Evolutionary conservation across 371 early-diverging fungal genomes (phyloP).

Genomic region (Chytridium lagenaria): DNA sequence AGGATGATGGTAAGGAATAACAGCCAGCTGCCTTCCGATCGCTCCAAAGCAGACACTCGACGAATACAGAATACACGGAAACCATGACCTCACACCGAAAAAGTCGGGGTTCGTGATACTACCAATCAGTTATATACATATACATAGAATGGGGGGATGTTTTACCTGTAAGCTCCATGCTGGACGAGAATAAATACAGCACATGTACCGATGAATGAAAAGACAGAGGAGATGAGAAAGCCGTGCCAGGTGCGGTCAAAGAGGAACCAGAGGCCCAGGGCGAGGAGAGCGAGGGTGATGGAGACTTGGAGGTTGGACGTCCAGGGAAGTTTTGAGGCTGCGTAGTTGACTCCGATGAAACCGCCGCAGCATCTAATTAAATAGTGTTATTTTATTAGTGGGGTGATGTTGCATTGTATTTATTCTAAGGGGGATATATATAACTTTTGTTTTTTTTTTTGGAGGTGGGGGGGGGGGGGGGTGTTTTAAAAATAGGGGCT

Average conservation of each 20-base stretch:
- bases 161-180: constrained; percentile 62
- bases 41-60: constrained; percentile 65
- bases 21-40: constrained; percentile 57
- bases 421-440: no score
- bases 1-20: constrained; percentile 14
- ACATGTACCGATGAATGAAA: constrained; percentile 59
- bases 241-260: constrained; percentile 69
- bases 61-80: constrained; percentile 64
- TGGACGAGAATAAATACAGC: constrained; percentile 58
- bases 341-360: constrained; percentile 60
- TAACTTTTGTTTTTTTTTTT: no score
- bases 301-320: constrained; percentile 59
- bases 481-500: no score
- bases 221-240: constrained; percentile 54
- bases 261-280: constrained; percentile 64
- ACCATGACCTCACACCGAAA: constrained; percentile 64
- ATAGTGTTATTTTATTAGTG: no score
- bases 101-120: constrained; percentile 63
- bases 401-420: no score
- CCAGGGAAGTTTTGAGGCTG: constrained; percentile 57
- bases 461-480: no score
- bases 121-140: background rate
- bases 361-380: constrained; percentile 61
- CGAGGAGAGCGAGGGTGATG: constrained; percentile 58
- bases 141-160: constrained; percentile 21